A percentile compares a stretch with the other conserved stretches of the same genome.
Conservation (phyloP, 345 rosid genomes). For the Reutealis trisperma region DNA sequence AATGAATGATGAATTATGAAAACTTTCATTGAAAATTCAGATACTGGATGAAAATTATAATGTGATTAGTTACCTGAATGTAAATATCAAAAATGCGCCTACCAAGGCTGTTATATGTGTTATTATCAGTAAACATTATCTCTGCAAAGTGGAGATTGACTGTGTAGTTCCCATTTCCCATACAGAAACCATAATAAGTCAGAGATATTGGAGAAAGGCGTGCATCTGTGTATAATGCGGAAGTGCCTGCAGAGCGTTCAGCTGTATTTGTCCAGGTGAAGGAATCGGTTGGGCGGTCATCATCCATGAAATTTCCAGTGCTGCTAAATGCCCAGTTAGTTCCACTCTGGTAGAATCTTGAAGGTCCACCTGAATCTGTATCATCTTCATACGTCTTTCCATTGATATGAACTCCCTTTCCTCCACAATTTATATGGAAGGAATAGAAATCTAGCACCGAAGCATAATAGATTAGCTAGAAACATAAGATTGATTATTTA, state of each 20-base stretch:
- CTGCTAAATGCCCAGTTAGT: slow-evolving; percentile 12
- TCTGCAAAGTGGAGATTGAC: slow-evolving; percentile 14
- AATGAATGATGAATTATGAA: no score
- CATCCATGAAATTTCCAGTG: slow-evolving; percentile 15
- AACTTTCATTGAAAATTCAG: no score
- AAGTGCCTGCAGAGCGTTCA: background rate
- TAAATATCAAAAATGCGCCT: slow-evolving; percentile 14
- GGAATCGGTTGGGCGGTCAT: background rate
- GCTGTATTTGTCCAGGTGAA: slow-evolving; percentile 8
- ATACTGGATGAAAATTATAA: background rate
- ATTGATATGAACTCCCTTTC: background rate
- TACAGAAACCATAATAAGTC: slow-evolving; percentile 6
- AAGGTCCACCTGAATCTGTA: no score
- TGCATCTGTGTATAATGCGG: slow-evolving; percentile 9
- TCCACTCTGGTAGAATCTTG: no score
- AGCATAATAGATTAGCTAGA: background rate
- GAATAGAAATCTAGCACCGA: slow-evolving; percentile 8
- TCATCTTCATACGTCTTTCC: background rate
- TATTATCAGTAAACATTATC: background rate
- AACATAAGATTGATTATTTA: background rate
- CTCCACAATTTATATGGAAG: slow-evolving; percentile 18
- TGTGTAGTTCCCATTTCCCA: background rate
- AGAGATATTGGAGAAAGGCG: slow-evolving; percentile 19
- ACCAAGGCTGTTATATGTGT: slow-evolving; percentile 3
- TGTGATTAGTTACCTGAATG: background rate